Percentiles rank a stretch among this genome's conserved stretches.
These are phyloP conservation scores for Trametes villosa DNA, from an alignment of 768 basidiomycete species.

Conservation along the genomic window DNA sequence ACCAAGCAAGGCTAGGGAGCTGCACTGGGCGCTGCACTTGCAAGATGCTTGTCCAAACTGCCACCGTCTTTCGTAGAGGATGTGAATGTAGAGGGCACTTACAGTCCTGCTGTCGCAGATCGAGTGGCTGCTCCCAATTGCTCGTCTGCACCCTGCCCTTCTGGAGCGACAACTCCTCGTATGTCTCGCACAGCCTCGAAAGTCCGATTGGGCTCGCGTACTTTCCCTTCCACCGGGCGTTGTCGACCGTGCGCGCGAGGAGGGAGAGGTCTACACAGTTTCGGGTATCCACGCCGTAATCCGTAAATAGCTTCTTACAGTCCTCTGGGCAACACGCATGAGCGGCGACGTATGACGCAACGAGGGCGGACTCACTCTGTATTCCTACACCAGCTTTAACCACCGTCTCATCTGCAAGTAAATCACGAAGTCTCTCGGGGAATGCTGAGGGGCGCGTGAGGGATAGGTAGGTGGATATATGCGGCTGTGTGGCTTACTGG, in stretches of 20 bases:
- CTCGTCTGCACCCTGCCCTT: conserved; percentile 68
- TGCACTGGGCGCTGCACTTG: no score
- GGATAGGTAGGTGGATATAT: not conserved
- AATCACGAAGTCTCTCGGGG: conserved; percentile 43
- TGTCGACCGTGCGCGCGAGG: conserved; percentile 72
- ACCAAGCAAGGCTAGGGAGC: no score
- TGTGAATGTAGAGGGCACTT: no score
- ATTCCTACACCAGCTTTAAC: conserved; percentile 77
- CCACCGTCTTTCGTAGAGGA: no score
- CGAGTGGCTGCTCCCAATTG: conserved; percentile 68
- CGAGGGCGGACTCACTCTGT: conserved; percentile 47
- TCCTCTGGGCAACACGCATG: conserved; percentile 51
- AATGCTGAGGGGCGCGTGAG: conserved; percentile 18
- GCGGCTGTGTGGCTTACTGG: conserved; percentile 33
- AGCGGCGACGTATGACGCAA: not conserved
- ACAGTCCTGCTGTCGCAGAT: conserved; percentile 61
- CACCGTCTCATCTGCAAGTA: conserved; percentile 58
- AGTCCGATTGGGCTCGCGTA: conserved; percentile 66
- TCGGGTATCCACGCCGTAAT: conserved; percentile 44
- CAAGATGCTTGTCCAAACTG: no score
- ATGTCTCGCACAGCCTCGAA: conserved; percentile 64
- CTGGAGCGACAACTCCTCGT: conserved; percentile 51
- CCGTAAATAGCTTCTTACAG: conserved; percentile 62
- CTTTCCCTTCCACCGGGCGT: conserved; percentile 71
- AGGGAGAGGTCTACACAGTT: conserved; percentile 72